Percentiles rank a stretch among this genome's conserved stretches.
Evolutionary conservation across 164 flowering plant species (phyloP).

Genomic region (grape (Vitis vinifera)): ASM3070453v1 NC_081822.1:9592501-9593000

Average conservation of each 20-base stretch:
- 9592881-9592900: background rate
- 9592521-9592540: conserved; percentile 71
- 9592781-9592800: conserved; percentile 91
- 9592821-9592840: conserved; percentile 99
- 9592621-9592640: background rate
- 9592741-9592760: conserved; percentile 97
- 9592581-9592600: conserved; percentile 95
- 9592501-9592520: conserved; percentile 64
- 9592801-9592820: conserved; percentile 90
- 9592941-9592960: no score
- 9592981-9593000: no score
- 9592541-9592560: conserved; percentile 92
- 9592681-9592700: background rate
- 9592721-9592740: conserved; percentile 99
- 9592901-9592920: background rate
- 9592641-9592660: background rate
- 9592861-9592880: background rate
- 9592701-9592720: conserved; percentile 24
- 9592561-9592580: conserved; percentile 97
- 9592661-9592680: background rate
- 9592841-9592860: conserved; percentile 92
- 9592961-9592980: no score
- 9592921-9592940: no score
- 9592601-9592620: background rate
- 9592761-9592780: conserved; percentile 99